Evolutionary conservation across 768 basidiomycete genomes (phyloP).

Genomic region (Serendipita sp.): DNA sequence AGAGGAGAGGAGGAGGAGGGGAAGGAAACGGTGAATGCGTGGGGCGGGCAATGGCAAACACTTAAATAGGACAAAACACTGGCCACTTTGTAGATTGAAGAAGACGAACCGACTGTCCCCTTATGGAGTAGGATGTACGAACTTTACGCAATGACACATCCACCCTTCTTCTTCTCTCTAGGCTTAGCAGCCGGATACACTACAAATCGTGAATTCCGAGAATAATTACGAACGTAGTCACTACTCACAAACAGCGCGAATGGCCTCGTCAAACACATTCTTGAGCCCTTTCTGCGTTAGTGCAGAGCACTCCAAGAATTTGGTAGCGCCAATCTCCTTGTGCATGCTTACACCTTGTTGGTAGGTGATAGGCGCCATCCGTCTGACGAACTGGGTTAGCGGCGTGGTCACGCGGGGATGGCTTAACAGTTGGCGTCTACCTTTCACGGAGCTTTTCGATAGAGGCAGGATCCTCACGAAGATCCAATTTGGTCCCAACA

Average conservation of each 20-base stretch:
- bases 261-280: constrained; percentile 98
- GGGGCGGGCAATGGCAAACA: neutral
- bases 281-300: constrained; percentile 97
- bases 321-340: constrained; percentile 88
- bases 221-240: neutral
- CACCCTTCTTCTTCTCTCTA: neutral
- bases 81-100: neutral
- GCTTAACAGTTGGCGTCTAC: constrained; percentile 20
- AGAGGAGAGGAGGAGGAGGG: neutral
- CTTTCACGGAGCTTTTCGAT: constrained; percentile 88
- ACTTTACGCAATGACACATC: constrained; percentile 1
- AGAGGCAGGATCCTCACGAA: constrained; percentile 87
- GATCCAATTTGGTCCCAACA: constrained; percentile 93
- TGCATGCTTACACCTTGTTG: constrained; percentile 79
- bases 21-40: too few species aligned
- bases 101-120: neutral
- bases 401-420: neutral
- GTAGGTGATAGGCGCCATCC: constrained; percentile 91
- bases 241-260: constrained; percentile 84
- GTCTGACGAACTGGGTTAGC: constrained; percentile 28
- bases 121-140: neutral
- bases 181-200: constrained; percentile 10
- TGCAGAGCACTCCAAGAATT: constrained; percentile 91
- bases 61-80: neutral
- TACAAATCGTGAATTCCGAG: neutral